Conservation (phyloP, 108 stramenopile genomes). For the Epipyxis sp. region DNA sequence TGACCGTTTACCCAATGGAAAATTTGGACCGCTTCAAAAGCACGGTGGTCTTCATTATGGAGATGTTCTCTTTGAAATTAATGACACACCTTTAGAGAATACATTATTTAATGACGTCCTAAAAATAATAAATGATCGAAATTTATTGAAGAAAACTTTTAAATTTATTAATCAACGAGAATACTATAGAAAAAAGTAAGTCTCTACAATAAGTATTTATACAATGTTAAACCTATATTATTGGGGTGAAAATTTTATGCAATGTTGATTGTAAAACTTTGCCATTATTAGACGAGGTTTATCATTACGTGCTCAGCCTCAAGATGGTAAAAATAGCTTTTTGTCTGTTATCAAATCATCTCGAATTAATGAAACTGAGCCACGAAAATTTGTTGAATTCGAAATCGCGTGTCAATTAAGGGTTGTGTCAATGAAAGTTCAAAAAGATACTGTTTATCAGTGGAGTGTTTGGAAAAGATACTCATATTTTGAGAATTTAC, state of each 20-base stretch:
- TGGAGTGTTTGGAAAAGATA: conserved; percentile 34
- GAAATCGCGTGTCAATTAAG: conserved; percentile 30
- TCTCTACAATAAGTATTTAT: not conserved
- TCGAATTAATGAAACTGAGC: not conserved
- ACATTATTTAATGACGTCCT: conserved; percentile 1
- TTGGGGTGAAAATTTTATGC: too few relatives aligned
- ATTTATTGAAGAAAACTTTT: not conserved
- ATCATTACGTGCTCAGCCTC: not conserved
- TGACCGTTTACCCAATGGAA: conserved; percentile 1
- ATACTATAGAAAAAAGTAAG: conserved; percentile 23
- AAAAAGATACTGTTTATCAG: conserved; percentile 19
- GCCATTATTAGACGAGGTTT: not conserved
- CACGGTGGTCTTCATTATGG: conserved; percentile 24
- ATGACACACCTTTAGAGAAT: not conserved
- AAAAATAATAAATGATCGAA: not conserved
- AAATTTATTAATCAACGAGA: conserved; percentile 24
- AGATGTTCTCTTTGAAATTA: conserved; percentile 21
- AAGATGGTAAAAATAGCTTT: conserved; percentile 14
- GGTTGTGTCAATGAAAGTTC: not conserved
- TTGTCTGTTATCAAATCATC: not conserved
- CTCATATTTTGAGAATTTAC: not conserved
- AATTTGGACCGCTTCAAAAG: conserved; percentile 14
- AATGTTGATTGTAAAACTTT: too few relatives aligned
- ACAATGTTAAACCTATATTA: too few relatives aligned
- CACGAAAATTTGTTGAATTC: not conserved